Evolutionary conservation across 2,329 filamentous ascomycete genomes (phyloP).

Genomic region (Cephalotrichum gorgonifer): DNA sequence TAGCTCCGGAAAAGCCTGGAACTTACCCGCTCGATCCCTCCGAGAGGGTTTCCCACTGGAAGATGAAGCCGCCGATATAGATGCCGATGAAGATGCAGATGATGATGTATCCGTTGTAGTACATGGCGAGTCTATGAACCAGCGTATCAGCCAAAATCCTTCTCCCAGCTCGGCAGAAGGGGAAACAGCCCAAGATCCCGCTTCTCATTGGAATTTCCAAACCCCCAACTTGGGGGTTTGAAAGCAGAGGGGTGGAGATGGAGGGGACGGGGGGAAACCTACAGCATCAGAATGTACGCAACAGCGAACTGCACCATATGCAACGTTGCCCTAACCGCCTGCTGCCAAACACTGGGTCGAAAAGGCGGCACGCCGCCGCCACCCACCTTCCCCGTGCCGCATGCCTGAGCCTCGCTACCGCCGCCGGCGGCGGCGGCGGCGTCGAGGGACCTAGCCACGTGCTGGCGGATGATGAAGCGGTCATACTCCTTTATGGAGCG

Average conservation of each 20-base stretch:
- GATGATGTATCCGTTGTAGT: constrained; percentile 65
- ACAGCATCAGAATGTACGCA: constrained; percentile 71
- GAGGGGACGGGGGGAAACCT: constrained; percentile 10
- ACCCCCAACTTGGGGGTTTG: too few species aligned
- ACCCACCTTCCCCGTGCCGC: neutral
- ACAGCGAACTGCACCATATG: constrained; percentile 64
- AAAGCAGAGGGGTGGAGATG: too few species aligned
- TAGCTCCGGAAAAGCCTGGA: neutral
- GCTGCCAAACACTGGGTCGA: constrained; percentile 53
- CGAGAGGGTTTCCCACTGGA: constrained; percentile 54
- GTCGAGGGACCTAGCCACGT: constrained; percentile 16
- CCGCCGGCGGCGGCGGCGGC: constrained; percentile 9
- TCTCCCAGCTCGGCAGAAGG: neutral
- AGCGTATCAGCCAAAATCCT: neutral
- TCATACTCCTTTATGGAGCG: constrained; percentile 65
- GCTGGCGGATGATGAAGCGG: constrained; percentile 47
- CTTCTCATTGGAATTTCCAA: too few species aligned
- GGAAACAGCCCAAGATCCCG: neutral
- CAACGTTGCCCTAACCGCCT: constrained; percentile 53
- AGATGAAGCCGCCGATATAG: constrained; percentile 62
- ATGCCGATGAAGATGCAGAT: constrained; percentile 72
- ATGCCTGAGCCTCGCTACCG: constrained; percentile 11
- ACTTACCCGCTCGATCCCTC: constrained; percentile 13
- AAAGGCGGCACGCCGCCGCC: constrained; percentile 21
- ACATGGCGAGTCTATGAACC: constrained; percentile 36